Base-by-base conservation (phyloP, 345 rosid genomes). In the Dovyalis caffra region DNA sequence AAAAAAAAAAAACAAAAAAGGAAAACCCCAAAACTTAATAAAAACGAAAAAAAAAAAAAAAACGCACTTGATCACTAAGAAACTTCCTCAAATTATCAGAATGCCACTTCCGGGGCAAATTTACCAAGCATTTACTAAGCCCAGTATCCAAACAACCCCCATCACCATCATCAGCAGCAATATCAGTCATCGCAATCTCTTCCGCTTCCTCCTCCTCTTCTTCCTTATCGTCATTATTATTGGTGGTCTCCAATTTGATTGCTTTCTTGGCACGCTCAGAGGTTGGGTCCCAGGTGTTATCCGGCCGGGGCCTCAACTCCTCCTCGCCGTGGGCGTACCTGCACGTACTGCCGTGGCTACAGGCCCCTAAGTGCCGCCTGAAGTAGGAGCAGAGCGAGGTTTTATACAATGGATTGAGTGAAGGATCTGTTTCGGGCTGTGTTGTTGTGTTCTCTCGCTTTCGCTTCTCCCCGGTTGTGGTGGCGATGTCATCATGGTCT, bases 231-330 rank as follows among this genome's bases (percentile, higher is more conserved):
- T 68, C 77, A 43, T 70, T 80, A 11, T 72, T 83, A 64, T 77
- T 82, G 26, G n/a, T 66, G 49, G 68, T 81, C 63, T 75, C 83
- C 68, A 70, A 80, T 49, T 64, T 86, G 71, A 69, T 62, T 0
- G 82, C 87, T 85, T 89, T 90, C 89, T 91, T 92, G 0, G 90
- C 97, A 38, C 90, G 86, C 83, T 86, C 93, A 2, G 98, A 95
- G 1, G 98, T 95, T 37, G 98, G 99, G 73, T 95, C 99, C 99
- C 99, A 92, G n/a, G 99, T 78, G 69, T 82, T 81, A 63, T 95
- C 92, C 6, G 94, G 96, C 26, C 97, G 87, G 45, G 65, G 81
- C 16, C 95, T 87, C 26, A 95, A 92, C 90, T 95, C 97, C 60
- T 78, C 89, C 83, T 95, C 97, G 12, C 95, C 89, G 75, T 95